These are phyloP conservation scores for Xenosphaeropsis pyriputrescens DNA, from an alignment of 2,329 filamentous ascomycete genomes.

Conservation along the genomic window DNA sequence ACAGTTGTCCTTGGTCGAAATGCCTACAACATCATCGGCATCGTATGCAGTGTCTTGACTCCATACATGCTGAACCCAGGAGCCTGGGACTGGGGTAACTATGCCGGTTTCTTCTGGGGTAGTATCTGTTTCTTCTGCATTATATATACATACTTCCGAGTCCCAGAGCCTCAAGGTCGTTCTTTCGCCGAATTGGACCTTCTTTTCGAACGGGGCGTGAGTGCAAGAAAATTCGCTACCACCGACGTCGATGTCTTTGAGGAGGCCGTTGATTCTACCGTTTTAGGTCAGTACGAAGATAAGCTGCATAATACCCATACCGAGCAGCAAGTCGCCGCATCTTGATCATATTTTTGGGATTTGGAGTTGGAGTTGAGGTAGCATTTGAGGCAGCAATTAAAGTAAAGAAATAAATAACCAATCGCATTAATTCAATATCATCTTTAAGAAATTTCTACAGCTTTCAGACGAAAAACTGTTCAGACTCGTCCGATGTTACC, in stretches of 20 bases:
- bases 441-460: too few relatives aligned
- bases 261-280: slow-evolving; percentile 9
- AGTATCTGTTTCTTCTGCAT: slow-evolving; percentile 40
- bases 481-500: too few relatives aligned
- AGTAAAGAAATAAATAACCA: too few relatives aligned
- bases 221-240: slow-evolving; percentile 20
- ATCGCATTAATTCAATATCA: too few relatives aligned
- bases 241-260: slow-evolving; percentile 16
- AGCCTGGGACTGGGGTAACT: slow-evolving; percentile 82
- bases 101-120: slow-evolving; percentile 65
- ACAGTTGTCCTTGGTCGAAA: slow-evolving; percentile 78
- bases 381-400: too few relatives aligned
- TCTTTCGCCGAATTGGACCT: slow-evolving; percentile 79
- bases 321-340: too few relatives aligned
- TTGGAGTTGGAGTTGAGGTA: too few relatives aligned
- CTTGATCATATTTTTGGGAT: too few relatives aligned
- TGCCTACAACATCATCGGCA: slow-evolving; percentile 57
- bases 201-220: slow-evolving; percentile 59
- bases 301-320: background rate
- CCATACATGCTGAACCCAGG: slow-evolving; percentile 87
- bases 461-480: too few relatives aligned
- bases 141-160: slow-evolving; percentile 65
- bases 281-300: slow-evolving; percentile 9
- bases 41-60: slow-evolving; percentile 68
- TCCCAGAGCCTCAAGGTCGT: slow-evolving; percentile 67